Evolutionary conservation across 495 filamentous ascomycete species (phyloP).

Genomic region (Penicillium alfredii): DNA sequence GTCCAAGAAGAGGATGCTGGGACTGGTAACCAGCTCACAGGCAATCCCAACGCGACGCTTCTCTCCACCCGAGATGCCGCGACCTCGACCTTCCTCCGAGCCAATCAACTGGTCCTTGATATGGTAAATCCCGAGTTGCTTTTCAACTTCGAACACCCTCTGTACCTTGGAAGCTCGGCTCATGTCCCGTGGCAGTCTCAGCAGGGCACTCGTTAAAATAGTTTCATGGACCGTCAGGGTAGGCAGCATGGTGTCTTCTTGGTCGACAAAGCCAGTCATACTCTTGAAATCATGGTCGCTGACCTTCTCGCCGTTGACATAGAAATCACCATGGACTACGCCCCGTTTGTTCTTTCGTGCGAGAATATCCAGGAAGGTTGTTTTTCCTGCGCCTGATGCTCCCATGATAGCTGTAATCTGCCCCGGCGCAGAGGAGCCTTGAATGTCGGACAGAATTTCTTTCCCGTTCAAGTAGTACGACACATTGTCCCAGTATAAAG

Average conservation of each 20-base stretch:
- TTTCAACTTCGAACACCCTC: conserved; percentile 85
- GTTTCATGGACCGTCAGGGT: conserved; percentile 98
- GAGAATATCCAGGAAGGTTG: conserved; percentile 93
- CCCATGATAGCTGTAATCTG: conserved; percentile 98
- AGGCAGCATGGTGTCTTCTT: conserved; percentile 96
- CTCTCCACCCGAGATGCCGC: conserved; percentile 94
- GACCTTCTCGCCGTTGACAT: conserved; percentile 89
- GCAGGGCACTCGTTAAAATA: conserved; percentile 86
- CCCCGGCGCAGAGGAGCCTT: conserved; percentile 79
- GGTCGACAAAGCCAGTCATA: conserved; percentile 94
- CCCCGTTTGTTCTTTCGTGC: conserved; percentile 97
- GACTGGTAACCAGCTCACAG: conserved; percentile 95
- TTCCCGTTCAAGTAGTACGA: conserved; percentile 82
- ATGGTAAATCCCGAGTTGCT: conserved; percentile 84
- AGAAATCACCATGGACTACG: conserved; percentile 71
- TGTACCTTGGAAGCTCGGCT: conserved; percentile 77
- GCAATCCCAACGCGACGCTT: conserved; percentile 95
- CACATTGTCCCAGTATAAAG: conserved; percentile 83
- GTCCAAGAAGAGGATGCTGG: conserved; percentile 94
- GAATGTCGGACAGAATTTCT: conserved; percentile 73
- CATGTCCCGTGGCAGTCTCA: conserved; percentile 90
- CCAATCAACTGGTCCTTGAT: conserved; percentile 93
- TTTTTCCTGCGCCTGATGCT: conserved; percentile 94
- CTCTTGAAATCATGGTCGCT: conserved; percentile 78
- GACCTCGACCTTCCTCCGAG: conserved; percentile 92